Base-by-base conservation (phyloP, 2,329 filamentous ascomycete species). In the Alternaria novae-zelandiae region DNA sequence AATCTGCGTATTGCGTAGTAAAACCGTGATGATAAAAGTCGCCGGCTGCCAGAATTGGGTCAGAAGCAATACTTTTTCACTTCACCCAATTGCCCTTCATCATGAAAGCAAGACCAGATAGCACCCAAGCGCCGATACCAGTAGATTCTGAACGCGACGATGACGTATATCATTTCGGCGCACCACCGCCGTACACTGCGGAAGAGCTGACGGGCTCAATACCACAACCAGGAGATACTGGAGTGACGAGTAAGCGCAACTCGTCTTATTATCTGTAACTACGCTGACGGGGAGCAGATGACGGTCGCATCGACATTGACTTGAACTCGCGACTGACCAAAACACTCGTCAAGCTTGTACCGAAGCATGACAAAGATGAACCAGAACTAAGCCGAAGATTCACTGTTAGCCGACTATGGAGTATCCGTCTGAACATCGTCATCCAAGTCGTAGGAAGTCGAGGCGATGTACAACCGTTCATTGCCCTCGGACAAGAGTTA, bases 381-480 rank as follows among this genome's bases (percentile, higher is more conserved):
- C 50, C 58, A 46, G 36, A 55, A 28, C 23, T 49, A 9, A 60
- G 58, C 41, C 51, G 51, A 13, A 43, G 58, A 55, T 50, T 47
- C 5, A 60, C 58, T 23, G 21, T 50, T n/a, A 32, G 23, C 21
- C 45, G 55, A 21, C 32, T 17, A 51, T 58, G 55, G 55, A 58
- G 23, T 32, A 58, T 58, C n/a, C 55, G 55, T 2, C 8, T 86
- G 28, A 87, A 87, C 54, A 83, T 87, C 45, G 84, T 87, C 6
- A 86, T 88, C 54, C 85, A 87, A 60, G 83, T 87, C 6, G 85
- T 88, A 1, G 83, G 83, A 12, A 82, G 79, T 6, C 79, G 83
- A 26, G 86, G 86, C 6, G 86, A 87, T 69, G 84, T 87, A 1
- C 87, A 89, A 60, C 87, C 87, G 0, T 89, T 89, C 61, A 78